These are phyloP conservation scores for Populus simonii DNA, from an alignment of 345 rosid genomes.

Conservation along the genomic window DNA sequence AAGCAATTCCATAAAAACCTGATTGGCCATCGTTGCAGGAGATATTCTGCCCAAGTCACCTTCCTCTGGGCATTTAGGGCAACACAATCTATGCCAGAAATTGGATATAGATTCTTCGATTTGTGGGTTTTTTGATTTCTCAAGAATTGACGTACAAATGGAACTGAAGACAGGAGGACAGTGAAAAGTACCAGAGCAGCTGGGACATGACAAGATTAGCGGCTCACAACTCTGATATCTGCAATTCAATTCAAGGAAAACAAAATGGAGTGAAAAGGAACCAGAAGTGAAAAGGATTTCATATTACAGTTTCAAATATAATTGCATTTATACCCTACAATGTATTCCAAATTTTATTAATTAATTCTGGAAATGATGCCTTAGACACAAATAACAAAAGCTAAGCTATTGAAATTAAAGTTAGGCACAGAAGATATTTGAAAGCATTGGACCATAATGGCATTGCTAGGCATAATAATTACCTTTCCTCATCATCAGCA, in stretches of 20 bases:
- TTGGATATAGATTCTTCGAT: constrained; percentile 41
- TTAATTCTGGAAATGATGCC: neutral
- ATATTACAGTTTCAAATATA: neutral
- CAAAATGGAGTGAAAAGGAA: neutral
- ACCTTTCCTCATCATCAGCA: constrained; percentile 78
- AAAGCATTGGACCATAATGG: neutral
- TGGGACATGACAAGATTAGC: constrained; percentile 70
- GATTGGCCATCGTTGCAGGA: constrained; percentile 80
- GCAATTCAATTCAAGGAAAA: constrained; percentile 23
- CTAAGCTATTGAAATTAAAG: neutral
- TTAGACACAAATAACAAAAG: neutral
- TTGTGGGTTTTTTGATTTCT: constrained; percentile 38
- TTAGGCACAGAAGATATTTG: neutral
- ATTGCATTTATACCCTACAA: neutral
- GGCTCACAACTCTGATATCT: constrained; percentile 82
- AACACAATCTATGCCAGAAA: constrained; percentile 71
- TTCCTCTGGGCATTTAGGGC: constrained; percentile 72
- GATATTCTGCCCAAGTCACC: constrained; percentile 60
- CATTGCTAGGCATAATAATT: constrained; percentile 13
- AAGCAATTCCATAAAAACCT: constrained; percentile 38
- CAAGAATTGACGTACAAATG: constrained; percentile 32
- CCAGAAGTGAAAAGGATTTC: neutral
- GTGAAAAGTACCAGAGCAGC: constrained; percentile 69
- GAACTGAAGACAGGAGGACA: constrained; percentile 71
- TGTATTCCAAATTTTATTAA: neutral